Conservation (phyloP, 148 eudicot genomes). For the Rheum nobile region DNA sequence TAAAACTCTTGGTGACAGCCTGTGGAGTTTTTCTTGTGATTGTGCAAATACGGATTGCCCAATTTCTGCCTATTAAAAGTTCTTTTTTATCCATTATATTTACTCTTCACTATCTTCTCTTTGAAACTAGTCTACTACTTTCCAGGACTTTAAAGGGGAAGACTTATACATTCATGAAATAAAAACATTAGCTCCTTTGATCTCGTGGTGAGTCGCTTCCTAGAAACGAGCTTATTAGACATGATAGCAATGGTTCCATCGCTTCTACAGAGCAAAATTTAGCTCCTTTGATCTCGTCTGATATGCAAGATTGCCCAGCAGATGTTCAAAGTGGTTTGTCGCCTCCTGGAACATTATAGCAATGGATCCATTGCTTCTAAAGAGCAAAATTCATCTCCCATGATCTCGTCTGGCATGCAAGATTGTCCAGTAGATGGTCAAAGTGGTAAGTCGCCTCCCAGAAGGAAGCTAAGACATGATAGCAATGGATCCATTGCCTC, state of each 20-base stretch:
- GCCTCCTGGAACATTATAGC: conserved; percentile 12
- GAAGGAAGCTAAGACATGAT: conserved; percentile 36
- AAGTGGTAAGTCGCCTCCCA: neutral
- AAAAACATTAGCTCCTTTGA: too few relatives aligned
- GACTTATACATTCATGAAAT: too few relatives aligned
- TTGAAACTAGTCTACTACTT: neutral
- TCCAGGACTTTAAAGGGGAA: conserved; percentile 36
- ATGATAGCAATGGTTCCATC: conserved; percentile 10
- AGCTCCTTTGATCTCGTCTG: neutral
- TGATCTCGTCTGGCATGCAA: neutral
- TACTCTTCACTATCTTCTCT: neutral
- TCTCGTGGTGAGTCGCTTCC: neutral
- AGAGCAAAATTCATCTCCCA: neutral
- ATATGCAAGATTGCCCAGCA: neutral
- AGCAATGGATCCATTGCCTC: conserved; percentile 7
- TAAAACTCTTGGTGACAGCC: neutral
- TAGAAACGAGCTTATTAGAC: conserved; percentile 36
- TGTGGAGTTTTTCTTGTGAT: neutral
- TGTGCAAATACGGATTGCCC: neutral
- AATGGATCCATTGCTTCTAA: conserved; percentile 6
- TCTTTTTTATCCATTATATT: neutral
- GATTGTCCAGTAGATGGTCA: neutral
- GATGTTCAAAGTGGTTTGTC: neutral
- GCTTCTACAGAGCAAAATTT: conserved; percentile 6
- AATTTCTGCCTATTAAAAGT: neutral